Base-by-base conservation (phyloP, 1,284 basidiomycete genomes). In the Cutaneotrichosporon mucoides region DNA sequence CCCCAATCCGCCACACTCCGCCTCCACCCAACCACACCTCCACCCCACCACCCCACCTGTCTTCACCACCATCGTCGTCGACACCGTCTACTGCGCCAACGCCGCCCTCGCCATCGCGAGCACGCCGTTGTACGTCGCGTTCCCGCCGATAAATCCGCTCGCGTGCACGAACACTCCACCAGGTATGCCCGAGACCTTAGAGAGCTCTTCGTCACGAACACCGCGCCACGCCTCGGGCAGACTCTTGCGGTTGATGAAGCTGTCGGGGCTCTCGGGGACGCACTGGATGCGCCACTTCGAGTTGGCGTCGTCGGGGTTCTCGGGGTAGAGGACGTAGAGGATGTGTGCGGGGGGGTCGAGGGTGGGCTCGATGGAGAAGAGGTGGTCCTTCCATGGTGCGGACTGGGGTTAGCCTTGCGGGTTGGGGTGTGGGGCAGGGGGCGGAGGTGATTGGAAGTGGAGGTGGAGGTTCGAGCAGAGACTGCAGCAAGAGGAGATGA, bases 111-210 rank as follows among this genome's bases (percentile, higher is more conserved):
- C 93, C 79, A 98, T 86, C 68, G 83, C 79, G 63, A 98, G 76
- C 0, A 88, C 91, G 15, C 95, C 95, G 40, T 91, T 88, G 78
- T 85, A 89, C 4, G 92, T 94, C 74, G 88, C 85, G 76, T 95
- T 92, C n/a, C 92, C 92, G 69, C 93, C 96, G 70, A 94, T 98
- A 75, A 99, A 99, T 3, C 95, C 95, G 60, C 88, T 89, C 1
- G 92, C 90, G 79, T 99, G 95, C 34, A 94, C 87, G 74, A 99
- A 99, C 58, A 97, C 85, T 56, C 24, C 85, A 1, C 87, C 91
- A 0, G 85, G 84, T 63, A 98, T 86, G 2, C 91, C 92, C 10
- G 85, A 86, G 11, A 86, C 78, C 66, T 86, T 80, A 50, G 86
- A 88, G 46, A 99, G 80, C 53, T 84, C 83, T 7, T 89, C 87